A percentile compares a stretch with the other conserved stretches of the same genome.
Conservation (phyloP, 805 yeast genomes). For the Suhomyces sp. region DNA sequence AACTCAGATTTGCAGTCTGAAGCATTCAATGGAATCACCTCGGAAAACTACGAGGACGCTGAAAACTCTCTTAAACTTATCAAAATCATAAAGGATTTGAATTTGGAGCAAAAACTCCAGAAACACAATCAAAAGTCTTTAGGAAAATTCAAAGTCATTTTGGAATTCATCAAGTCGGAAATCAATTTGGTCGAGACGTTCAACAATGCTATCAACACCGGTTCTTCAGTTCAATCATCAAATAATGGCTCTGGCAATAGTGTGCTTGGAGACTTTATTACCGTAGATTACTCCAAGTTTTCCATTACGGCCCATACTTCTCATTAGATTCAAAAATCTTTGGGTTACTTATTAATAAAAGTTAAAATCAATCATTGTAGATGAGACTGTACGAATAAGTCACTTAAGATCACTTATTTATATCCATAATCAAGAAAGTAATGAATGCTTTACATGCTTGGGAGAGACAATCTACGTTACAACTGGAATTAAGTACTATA, state of each 20-base stretch:
- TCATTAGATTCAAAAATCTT: too few relatives aligned
- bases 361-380: too few relatives aligned
- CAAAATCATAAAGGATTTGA: slow-evolving; percentile 32
- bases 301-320: slow-evolving; percentile 37
- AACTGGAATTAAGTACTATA: too few relatives aligned
- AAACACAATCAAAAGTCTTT: slow-evolving; percentile 44
- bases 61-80: slow-evolving; percentile 23
- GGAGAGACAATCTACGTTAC: too few relatives aligned
- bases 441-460: too few relatives aligned
- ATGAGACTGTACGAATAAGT: too few relatives aligned
- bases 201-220: slow-evolving; percentile 15
- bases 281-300: slow-evolving; percentile 43
- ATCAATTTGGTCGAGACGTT: slow-evolving; percentile 29
- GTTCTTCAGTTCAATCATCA: slow-evolving; percentile 10
- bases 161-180: slow-evolving; percentile 44
- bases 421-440: too few relatives aligned
- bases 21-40: slow-evolving; percentile 1
- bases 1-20: slow-evolving; percentile 10
- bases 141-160: slow-evolving; percentile 42
- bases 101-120: slow-evolving; percentile 41
- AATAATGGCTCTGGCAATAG: slow-evolving; percentile 8
- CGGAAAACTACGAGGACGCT: slow-evolving; percentile 3
- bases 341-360: too few relatives aligned
- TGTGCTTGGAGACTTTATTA: slow-evolving; percentile 36
- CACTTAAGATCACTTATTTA: too few relatives aligned